Evolutionary conservation across 2,329 filamentous ascomycete species (phyloP), one percentile per base, ranked within the genome.

Genomic region (Colletotrichum sp.): DNA sequence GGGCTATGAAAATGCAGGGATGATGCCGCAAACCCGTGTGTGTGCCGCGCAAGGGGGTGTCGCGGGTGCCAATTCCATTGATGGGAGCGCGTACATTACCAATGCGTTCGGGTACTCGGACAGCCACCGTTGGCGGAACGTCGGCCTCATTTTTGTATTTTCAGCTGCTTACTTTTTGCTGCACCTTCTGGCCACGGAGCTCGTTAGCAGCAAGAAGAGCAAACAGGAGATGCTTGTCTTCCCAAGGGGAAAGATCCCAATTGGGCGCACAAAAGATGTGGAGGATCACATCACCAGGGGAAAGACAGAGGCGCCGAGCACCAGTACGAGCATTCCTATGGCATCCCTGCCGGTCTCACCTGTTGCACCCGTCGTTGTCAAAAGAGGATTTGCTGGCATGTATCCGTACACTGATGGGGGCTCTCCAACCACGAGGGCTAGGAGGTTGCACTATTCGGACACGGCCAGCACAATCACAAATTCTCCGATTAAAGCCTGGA

Each of bases 1-100:
- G 1, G 36, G 59, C 10, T 83, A 83, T 26, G 71, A 77, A 28
- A 75, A 77, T 32, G 61, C 69, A 18, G 18, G 7, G 2, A 16
- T 13, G 63, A 59, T 48, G 18, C n/a, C 69, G 8, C 36, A 55
- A 32, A 64, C 73, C 21, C 73, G 55, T 43, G 69, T 72, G 3
- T 75, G 73, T 64, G 68, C 73, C 39, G 43, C 26, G 5, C 63
- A 63, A 16, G 73, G 73, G 1, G 73, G 36, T 16, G 57, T 34
- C 24, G 24, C 73, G 16, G 73, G 73, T 13, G 69, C 32, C 24
- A 30, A 39, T 2, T 73, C 26, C 8, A 26, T 77, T n/a, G 43
- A 77, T 15, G 76, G 76, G 4, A 52, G 26, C 43, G 48, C 30
- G 5, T 77, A 77, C 30, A 72, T 77, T 26, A 32, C 24, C 8